A percentile compares a stretch with the other conserved stretches of the same genome.
phyloP scores from a whole-genome alignment of 768 basidiomycete genomes.

The Hirschioporus abietinus region DNA sequence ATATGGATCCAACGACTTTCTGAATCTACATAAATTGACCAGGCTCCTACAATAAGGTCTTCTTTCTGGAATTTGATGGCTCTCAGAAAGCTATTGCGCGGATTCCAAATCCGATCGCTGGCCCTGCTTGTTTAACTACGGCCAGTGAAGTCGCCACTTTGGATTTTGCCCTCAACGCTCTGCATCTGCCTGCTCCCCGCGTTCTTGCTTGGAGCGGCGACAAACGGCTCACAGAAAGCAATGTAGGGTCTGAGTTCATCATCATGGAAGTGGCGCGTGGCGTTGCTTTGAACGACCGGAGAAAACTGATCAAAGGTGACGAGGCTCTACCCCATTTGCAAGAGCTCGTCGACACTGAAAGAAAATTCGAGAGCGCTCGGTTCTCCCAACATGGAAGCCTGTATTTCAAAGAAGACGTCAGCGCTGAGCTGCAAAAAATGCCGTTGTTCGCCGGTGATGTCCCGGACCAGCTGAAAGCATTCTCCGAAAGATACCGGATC shows the following conservation, averaged over 20 bases:
- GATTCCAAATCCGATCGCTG: background rate
- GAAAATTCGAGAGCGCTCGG: too few relatives aligned
- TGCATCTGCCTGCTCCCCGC: background rate
- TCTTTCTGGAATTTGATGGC: background rate
- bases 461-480: too few relatives aligned
- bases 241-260: background rate
- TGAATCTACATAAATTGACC: background rate
- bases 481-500: too few relatives aligned
- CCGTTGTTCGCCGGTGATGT: too few relatives aligned
- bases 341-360: too few relatives aligned
- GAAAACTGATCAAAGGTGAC: background rate
- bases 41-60: background rate
- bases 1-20: background rate
- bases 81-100: background rate
- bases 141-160: background rate
- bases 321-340: too few relatives aligned
- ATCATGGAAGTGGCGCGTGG: background rate
- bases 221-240: background rate
- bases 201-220: background rate
- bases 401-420: too few relatives aligned
- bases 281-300: background rate
- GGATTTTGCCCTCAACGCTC: background rate
- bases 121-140: background rate
- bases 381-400: too few relatives aligned
- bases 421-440: too few relatives aligned